phyloP scores from a whole-genome alignment of 768 basidiomycete genomes.

The Calocera viscosa region DNA sequence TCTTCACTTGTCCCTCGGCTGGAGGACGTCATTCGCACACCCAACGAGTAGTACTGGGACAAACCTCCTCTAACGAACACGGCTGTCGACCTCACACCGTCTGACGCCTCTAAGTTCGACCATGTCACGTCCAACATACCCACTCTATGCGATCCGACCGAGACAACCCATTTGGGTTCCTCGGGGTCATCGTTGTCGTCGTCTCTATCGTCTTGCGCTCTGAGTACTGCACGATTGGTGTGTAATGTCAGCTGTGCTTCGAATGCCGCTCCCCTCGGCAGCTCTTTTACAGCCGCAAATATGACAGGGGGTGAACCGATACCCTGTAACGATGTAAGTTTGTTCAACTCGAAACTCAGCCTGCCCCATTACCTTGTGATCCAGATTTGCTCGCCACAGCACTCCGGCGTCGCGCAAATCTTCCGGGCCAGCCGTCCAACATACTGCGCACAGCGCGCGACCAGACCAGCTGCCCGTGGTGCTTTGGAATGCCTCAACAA shows the following conservation, averaged over 20 bases:
- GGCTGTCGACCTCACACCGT: not conserved
- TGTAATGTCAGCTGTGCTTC: constrained; percentile 64
- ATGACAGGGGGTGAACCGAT: constrained; percentile 32
- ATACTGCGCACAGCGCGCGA: constrained; percentile 49
- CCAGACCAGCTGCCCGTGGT: constrained; percentile 49
- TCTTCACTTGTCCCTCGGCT: constrained; percentile 1
- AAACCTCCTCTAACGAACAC: constrained; percentile 3
- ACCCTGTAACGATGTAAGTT: not conserved
- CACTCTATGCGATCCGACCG: not conserved
- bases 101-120: not conserved
- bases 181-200: constrained; percentile 19
- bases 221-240: constrained; percentile 43
- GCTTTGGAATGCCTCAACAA: constrained; percentile 47
- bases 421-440: constrained; percentile 37
- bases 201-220: constrained; percentile 40
- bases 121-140: not conserved
- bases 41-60: not conserved
- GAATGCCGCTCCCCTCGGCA: constrained; percentile 59
- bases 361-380: constrained; percentile 18
- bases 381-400: constrained; percentile 25
- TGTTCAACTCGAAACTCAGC: not conserved
- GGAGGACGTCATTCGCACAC: not conserved
- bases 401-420: constrained; percentile 34
- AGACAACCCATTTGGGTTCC: not conserved
- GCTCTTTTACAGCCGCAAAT: constrained; percentile 46